Evolutionary conservation across 371 early-diverging fungal genomes (phyloP).

Genomic region (Mucor piriformis): DNA sequence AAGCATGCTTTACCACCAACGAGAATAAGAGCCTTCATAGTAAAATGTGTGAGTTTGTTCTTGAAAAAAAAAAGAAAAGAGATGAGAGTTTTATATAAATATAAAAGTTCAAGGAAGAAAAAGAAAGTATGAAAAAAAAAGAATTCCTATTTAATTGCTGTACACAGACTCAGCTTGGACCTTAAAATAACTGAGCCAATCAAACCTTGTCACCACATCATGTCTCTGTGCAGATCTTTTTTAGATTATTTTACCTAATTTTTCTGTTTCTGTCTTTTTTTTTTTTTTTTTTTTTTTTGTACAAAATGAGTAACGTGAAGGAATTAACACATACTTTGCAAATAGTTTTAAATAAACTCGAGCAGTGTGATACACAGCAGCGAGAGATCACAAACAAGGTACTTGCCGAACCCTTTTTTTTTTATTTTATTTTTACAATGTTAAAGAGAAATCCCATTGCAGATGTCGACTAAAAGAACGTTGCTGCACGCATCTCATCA

Average conservation of each 20-base stretch:
- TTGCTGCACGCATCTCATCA: constrained; percentile 14
- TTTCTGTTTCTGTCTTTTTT: neutral
- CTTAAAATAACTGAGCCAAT: neutral
- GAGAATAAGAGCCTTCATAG: constrained; percentile 98
- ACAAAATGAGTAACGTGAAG: neutral
- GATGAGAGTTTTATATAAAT: constrained; percentile 8
- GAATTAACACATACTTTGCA: constrained; percentile 4
- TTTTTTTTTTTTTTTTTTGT: neutral
- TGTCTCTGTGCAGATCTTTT: neutral
- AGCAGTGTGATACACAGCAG: constrained; percentile 3
- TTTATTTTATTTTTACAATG: neutral
- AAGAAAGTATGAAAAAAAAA: constrained; percentile 7
- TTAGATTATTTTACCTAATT: neutral
- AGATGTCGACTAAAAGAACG: constrained; percentile 19
- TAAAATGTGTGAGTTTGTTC: constrained; percentile 3
- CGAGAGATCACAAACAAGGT: constrained; percentile 3
- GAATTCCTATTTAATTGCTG: neutral
- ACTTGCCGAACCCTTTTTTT: neutral
- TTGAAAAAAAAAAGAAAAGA: constrained; percentile 3
- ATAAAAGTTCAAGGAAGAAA: constrained; percentile 18
- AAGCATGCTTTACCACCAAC: constrained; percentile 87
- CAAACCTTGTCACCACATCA: neutral
- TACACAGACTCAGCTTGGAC: neutral
- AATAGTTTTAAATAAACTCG: constrained; percentile 14
- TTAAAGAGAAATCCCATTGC: neutral